Base-by-base conservation (phyloP, 345 rosid species). In the Limnanthes douglasii region DNA sequence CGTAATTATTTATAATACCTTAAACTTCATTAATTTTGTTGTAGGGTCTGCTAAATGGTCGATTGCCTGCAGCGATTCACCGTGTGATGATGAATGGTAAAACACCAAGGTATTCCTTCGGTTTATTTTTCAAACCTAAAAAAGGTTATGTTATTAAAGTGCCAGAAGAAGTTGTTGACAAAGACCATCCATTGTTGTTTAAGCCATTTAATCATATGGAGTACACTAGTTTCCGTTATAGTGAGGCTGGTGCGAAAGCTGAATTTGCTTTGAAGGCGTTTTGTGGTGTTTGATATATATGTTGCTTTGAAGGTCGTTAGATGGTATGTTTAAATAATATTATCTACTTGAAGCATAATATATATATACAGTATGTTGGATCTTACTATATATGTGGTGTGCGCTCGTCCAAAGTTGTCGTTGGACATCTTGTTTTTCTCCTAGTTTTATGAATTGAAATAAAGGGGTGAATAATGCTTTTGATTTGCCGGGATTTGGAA, bases 21-120 rank as follows among this genome's bases (percentile, higher is more conserved):
- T n/a, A n/a, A n/a, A n/a, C n/a, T n/a, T n/a, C n/a, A n/a, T n/a
- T n/a, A n/a, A n/a, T n/a, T n/a, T n/a, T n/a, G n/a, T n/a, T n/a
- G n/a, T n/a, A n/a, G n/a, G n/a, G n/a, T n/a, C n/a, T n/a, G n/a
- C n/a, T n/a, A n/a, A n/a, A n/a, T 12, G 80, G 70, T 3, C 44
- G 49, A 27, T 12, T 72, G 8, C 45, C 68, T 43, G 58, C 70
- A 14, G 37, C 75, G 0, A 11, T 18, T 15, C 80, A 72, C 26
- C 60, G 72, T 0, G 75, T 68, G 10, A 65, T 66, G 80, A 65
- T 61, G 68, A 50, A 18, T 1, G 80, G 75, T 44, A 53, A 59
- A n/a, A 47, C 36, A 5, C 15, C 69, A 2, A 57, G 73, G 45
- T 67, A 67, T 38, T 57, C 65, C 0, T 30, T 54, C 7, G 73